phyloP scores from a whole-genome alignment of 1,139 yeast species.

The Pichia kudriavzevii region DNA sequence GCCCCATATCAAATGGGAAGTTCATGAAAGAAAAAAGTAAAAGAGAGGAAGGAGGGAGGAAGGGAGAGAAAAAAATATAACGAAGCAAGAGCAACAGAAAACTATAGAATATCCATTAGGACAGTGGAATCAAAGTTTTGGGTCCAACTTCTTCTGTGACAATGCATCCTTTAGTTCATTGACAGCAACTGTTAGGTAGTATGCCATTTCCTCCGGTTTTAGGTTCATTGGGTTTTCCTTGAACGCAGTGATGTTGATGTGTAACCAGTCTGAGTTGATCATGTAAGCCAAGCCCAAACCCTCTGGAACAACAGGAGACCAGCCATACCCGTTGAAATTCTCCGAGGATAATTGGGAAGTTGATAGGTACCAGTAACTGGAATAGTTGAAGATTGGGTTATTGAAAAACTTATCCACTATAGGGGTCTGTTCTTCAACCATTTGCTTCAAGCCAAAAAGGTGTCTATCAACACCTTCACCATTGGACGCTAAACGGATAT shows the following conservation, averaged over 20 bases:
- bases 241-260: slow-evolving; percentile 78
- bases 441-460: slow-evolving; percentile 77
- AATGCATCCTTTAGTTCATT: slow-evolving; percentile 72
- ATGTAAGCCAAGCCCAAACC: slow-evolving; percentile 94
- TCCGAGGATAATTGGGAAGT: slow-evolving; percentile 89
- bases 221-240: slow-evolving; percentile 52
- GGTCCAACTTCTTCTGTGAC: slow-evolving; percentile 18
- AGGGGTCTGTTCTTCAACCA: slow-evolving; percentile 44
- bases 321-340: slow-evolving; percentile 88
- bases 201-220: slow-evolving; percentile 58
- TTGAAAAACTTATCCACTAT: slow-evolving; percentile 61
- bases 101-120: background rate
- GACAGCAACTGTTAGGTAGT: slow-evolving; percentile 71
- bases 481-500: slow-evolving; percentile 69
- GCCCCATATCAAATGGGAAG: too few species aligned
- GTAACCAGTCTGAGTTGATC: slow-evolving; percentile 79
- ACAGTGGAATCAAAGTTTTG: slow-evolving; percentile 17
- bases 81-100: slow-evolving; percentile 6
- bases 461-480: slow-evolving; percentile 95
- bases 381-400: slow-evolving; percentile 71
- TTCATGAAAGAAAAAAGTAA: too few species aligned
- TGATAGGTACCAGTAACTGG: slow-evolving; percentile 79
- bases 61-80: slow-evolving; percentile 1
- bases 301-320: slow-evolving; percentile 91
- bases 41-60: too few species aligned